A percentile compares a stretch with the other conserved stretches of the same genome.
Conservation (phyloP, 495 filamentous ascomycete species). For the Penicillium arizonense region DNA sequence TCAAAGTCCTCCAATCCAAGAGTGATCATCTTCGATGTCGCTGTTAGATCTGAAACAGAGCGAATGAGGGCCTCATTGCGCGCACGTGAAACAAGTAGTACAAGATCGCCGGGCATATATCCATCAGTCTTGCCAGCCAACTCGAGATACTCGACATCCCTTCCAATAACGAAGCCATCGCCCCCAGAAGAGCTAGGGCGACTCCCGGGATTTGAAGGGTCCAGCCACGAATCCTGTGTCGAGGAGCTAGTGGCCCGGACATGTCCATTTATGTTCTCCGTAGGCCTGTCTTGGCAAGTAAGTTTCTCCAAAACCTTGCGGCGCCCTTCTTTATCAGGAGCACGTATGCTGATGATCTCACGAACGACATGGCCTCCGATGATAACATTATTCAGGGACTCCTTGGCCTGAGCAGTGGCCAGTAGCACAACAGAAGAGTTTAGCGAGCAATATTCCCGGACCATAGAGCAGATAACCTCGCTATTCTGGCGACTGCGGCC, state of each 20-base stretch:
- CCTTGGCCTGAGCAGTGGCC: slow-evolving; percentile 90
- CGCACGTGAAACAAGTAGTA: slow-evolving; percentile 80
- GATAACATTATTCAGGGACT: slow-evolving; percentile 76
- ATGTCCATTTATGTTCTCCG: slow-evolving; percentile 34
- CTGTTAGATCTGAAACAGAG: slow-evolving; percentile 43
- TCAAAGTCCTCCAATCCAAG: slow-evolving; percentile 75
- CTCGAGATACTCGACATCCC: slow-evolving; percentile 86
- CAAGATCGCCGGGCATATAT: slow-evolving; percentile 94
- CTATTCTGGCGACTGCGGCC: slow-evolving; percentile 88
- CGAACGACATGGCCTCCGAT: slow-evolving; percentile 77
- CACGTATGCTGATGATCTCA: slow-evolving; percentile 80
- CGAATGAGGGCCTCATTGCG: slow-evolving; percentile 89
- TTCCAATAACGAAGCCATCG: slow-evolving; percentile 66
- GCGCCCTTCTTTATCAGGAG: slow-evolving; percentile 90
- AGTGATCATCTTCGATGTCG: slow-evolving; percentile 47
- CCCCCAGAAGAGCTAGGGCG: slow-evolving; percentile 46
- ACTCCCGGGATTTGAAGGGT: slow-evolving; percentile 52
- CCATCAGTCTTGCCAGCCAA: slow-evolving; percentile 91
- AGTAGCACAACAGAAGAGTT: slow-evolving; percentile 81
- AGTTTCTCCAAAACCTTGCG: slow-evolving; percentile 73
- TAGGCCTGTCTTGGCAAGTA: slow-evolving; percentile 44
- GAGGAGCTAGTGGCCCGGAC: slow-evolving; percentile 34
- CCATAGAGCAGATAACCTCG: slow-evolving; percentile 80
- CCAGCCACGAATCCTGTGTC: slow-evolving; percentile 69
- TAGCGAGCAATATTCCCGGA: slow-evolving; percentile 72